A percentile compares a stretch with the other conserved stretches of the same genome.
Evolutionary conservation across 192 early-diverging fungal genomes (phyloP).

Genomic region (Rhizophagus prolifer): DNA sequence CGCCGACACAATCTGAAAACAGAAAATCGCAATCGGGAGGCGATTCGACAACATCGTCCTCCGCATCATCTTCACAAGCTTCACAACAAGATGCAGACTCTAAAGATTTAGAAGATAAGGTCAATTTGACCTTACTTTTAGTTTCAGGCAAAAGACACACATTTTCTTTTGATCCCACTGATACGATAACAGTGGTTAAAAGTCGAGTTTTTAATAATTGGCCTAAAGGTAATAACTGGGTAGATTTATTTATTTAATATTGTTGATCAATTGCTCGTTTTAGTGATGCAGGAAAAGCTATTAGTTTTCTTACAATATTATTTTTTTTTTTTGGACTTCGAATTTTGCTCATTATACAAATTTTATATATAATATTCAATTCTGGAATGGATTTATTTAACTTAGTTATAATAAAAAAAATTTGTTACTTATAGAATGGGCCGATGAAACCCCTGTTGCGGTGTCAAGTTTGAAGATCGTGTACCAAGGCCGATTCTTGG

Average conservation of each 20-base stretch:
- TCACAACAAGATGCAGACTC: background rate
- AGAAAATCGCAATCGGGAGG: slow-evolving; percentile 9
- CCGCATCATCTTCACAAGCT: background rate
- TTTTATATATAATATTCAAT: background rate
- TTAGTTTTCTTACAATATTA: background rate
- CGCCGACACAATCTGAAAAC: background rate
- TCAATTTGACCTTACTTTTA: slow-evolving; percentile 42
- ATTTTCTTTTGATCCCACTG: slow-evolving; percentile 37
- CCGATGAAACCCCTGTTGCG: slow-evolving; percentile 43
- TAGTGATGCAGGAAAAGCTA: background rate
- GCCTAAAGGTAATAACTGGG: slow-evolving; percentile 39
- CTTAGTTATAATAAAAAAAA: background rate
- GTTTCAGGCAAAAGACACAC: slow-evolving; percentile 46
- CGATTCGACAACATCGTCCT: background rate
- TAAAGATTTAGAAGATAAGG: slow-evolving; percentile 9
- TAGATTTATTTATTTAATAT: background rate
- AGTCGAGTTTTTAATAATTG: slow-evolving; percentile 40
- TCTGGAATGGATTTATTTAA: background rate
- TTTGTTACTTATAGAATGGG: slow-evolving; percentile 35
- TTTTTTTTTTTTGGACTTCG: background rate
- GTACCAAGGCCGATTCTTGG: slow-evolving; percentile 47
- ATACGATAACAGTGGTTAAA: slow-evolving; percentile 44
- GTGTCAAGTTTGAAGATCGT: slow-evolving; percentile 46
- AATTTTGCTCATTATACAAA: background rate
- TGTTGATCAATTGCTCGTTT: background rate